These are phyloP conservation scores for Beauveria bassiana DNA, from an alignment of 2,329 filamentous ascomycete species.

Conservation along the genomic window DNA sequence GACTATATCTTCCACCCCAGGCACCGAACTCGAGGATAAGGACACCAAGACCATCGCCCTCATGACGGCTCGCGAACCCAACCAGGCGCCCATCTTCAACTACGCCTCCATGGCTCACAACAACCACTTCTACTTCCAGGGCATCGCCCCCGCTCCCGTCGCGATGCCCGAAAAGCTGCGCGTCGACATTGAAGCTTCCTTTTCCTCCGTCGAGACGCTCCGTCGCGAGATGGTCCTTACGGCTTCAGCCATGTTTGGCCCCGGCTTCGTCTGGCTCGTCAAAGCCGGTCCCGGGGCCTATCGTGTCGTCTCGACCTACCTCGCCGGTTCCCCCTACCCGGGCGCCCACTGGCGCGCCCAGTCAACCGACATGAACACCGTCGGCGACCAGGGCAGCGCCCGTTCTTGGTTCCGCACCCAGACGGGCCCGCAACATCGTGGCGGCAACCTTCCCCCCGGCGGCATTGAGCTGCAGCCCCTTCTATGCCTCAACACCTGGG, in stretches of 20 bases:
- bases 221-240: conserved; percentile 71
- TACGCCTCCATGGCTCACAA: conserved; percentile 94
- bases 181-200: conserved; percentile 57
- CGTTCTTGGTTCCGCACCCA: conserved; percentile 33
- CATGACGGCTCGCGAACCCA: conserved; percentile 69
- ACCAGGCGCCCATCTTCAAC: conserved; percentile 79
- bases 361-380: conserved; percentile 61
- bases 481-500: conserved; percentile 91
- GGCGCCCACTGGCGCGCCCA: conserved; percentile 75
- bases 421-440: conserved; percentile 19
- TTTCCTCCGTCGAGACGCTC: conserved; percentile 77
- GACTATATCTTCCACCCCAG: conserved; percentile 31
- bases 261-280: conserved; percentile 95
- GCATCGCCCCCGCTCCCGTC: conserved; percentile 35
- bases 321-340: conserved; percentile 81
- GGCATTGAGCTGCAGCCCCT: conserved; percentile 66
- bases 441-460: conserved; percentile 47
- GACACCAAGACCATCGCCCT: conserved; percentile 62
- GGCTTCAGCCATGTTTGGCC: conserved; percentile 87
- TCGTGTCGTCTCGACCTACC: conserved; percentile 80
- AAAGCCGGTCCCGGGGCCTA: conserved; percentile 41
- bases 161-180: conserved; percentile 50
- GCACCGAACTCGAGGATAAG: conserved; percentile 54
- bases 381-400: conserved; percentile 32
- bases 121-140: conserved; percentile 74